Evolutionary conservation across 2,329 filamentous ascomycete genomes (phyloP).

Genomic region (Phyllosticta ampelicida): DNA sequence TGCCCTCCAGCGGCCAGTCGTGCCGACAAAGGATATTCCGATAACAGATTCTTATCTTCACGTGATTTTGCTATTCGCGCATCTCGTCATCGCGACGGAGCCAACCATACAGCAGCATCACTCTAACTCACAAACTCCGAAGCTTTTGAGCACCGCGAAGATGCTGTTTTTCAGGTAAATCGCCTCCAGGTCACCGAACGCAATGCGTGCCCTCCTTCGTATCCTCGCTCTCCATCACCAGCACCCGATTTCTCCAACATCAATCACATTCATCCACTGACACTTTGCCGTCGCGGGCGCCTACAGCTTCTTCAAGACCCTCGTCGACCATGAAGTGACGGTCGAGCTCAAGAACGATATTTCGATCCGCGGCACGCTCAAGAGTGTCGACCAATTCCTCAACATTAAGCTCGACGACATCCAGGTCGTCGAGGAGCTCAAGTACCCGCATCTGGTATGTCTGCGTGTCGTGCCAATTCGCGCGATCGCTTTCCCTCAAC

Average conservation of each 20-base stretch:
- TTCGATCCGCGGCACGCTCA: conserved; percentile 86
- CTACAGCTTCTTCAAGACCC: conserved; percentile 90
- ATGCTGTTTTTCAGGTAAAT: conserved; percentile 34
- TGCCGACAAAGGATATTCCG: too few species aligned
- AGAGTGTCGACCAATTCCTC: conserved; percentile 96
- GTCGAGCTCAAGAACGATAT: conserved; percentile 99
- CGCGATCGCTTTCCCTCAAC: background rate
- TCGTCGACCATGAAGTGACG: conserved; percentile 93
- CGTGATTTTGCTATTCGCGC: too few species aligned
- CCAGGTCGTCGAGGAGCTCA: conserved; percentile 79
- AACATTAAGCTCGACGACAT: conserved; percentile 99
- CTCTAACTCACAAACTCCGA: background rate
- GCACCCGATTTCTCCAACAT: background rate
- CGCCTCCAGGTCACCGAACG: background rate
- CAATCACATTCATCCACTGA: background rate
- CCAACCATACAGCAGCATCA: background rate
- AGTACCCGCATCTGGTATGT: conserved; percentile 79
- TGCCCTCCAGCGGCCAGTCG: too few species aligned
- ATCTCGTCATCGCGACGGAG: background rate
- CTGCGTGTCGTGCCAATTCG: background rate
- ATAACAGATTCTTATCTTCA: too few species aligned
- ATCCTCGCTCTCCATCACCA: background rate
- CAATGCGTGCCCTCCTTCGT: too few species aligned
- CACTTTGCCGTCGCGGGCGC: background rate
- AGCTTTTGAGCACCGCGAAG: conserved; percentile 13